Evolutionary conservation across 176 grass and related monocot species (phyloP).

Genomic region (Stipa capillata): DNA sequence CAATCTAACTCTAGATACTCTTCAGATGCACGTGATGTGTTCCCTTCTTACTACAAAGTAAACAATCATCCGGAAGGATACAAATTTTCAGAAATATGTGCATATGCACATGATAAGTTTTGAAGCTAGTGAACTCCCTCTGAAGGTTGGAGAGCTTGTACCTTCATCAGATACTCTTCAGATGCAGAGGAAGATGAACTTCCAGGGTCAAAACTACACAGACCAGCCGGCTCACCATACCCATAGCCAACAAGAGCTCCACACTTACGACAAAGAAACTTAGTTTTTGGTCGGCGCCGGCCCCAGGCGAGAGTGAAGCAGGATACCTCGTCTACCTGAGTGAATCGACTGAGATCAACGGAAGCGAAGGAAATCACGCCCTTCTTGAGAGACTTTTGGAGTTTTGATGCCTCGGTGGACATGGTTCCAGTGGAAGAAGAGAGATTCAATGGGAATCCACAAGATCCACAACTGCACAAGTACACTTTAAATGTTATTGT

Average conservation of each 20-base stretch:
- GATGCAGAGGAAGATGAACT: slow-evolving; percentile 14
- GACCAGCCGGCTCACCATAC: slow-evolving; percentile 33
- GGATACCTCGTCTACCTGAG: slow-evolving; percentile 30
- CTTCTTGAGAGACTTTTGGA: slow-evolving; percentile 37
- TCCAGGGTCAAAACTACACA: slow-evolving; percentile 30
- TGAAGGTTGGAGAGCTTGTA: slow-evolving; percentile 32
- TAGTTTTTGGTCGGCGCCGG: slow-evolving; percentile 26
- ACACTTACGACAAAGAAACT: slow-evolving; percentile 49
- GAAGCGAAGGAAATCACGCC: slow-evolving; percentile 28
- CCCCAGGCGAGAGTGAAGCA: slow-evolving; percentile 22
- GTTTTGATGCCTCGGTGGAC: slow-evolving; percentile 13
- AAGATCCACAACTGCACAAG: slow-evolving; percentile 25
- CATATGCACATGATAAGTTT: no score
- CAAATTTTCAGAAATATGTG: no score
- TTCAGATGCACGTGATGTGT: no score
- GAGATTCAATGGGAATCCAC: slow-evolving; percentile 41
- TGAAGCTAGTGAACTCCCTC: neutral
- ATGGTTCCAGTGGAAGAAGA: slow-evolving; percentile 26
- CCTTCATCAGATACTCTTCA: slow-evolving; percentile 40
- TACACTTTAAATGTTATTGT: neutral
- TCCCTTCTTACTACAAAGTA: no score
- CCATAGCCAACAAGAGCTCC: slow-evolving; percentile 15
- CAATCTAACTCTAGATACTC: no score
- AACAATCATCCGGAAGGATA: no score
- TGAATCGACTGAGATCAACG: slow-evolving; percentile 46